Base-by-base conservation (phyloP, 495 filamentous ascomycete genomes). In the Neurospora sp. region DNA sequence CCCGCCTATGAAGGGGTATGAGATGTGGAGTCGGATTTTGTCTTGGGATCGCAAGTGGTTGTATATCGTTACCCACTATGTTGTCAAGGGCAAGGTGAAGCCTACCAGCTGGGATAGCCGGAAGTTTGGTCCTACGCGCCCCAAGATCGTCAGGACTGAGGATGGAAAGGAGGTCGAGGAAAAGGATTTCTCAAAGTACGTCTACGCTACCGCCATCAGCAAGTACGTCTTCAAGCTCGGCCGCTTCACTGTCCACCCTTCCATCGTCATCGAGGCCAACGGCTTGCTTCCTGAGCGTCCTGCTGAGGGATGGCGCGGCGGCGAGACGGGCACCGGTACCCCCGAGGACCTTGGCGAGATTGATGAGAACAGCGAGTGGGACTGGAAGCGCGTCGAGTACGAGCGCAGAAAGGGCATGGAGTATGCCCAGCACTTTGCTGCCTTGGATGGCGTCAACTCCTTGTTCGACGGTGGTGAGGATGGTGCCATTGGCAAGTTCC, bases 191-290 rank as follows among this genome's bases (percentile, higher is more conserved):
- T 76, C 79, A 39, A 81, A 83, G 73, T 83, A 83, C 71, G 85
- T 98, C 41, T 89, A 91, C 74, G 94, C 94, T 1, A 91, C 89
- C 3, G 91, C 88, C 5, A 75, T 98, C 16, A 90, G 89, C 75
- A 95, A 96, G 83, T 98, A 96, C 78, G 94, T 97, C 2, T 90
- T 93, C 77, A 98, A 98, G 84, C 88, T 92, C 77, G 94, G 94
- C 0, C 84, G 96, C 20, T 82, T 94, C 74, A 99, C 95, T 8
- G 87, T 98, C 8, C 87, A 93, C 44, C 93, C 95, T 8, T 93
- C 95, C 79, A 83, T 91, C 39, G 85, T 96, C 14, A 83, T 98
- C 16, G 82, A 86, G 65, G 86, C 90, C 45, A 88, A 88, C 44
- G 88, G 89, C 10, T 81, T 97, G 77, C 82, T 98, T 22, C 92